A percentile compares a stretch with the other conserved stretches of the same genome.
These are phyloP conservation scores for Verticillium zaregamsianum DNA, from an alignment of 2,329 filamentous ascomycete genomes.

Conservation along the genomic window DNA sequence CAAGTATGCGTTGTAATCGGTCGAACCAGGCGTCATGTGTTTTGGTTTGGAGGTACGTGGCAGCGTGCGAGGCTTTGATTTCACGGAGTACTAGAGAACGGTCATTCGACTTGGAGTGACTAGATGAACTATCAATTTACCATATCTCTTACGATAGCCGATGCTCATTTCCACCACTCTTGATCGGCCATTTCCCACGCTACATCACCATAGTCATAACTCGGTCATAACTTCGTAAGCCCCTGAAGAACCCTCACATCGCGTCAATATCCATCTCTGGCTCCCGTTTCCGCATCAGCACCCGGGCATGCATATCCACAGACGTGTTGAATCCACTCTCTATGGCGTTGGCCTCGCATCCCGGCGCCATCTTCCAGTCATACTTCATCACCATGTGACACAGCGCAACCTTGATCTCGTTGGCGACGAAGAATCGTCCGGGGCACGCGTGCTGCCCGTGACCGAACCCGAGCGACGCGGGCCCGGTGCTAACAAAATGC, in stretches of 20 bases:
- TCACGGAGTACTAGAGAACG: too few species aligned
- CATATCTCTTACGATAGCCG: too few species aligned
- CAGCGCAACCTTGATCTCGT: conserved; percentile 33
- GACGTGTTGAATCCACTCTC: background rate
- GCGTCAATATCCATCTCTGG: conserved; percentile 9
- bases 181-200: too few species aligned
- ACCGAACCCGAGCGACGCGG: conserved; percentile 42
- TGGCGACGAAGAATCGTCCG: conserved; percentile 42
- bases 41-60: too few species aligned
- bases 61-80: too few species aligned
- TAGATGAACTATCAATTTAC: too few species aligned
- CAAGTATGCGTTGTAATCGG: background rate
- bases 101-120: too few species aligned
- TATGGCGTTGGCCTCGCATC: conserved; percentile 2
- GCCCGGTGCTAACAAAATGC: conserved; percentile 36
- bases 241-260: background rate
- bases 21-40: background rate
- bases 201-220: too few species aligned
- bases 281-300: conserved; percentile 5
- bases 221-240: too few species aligned
- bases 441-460: conserved; percentile 44
- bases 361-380: background rate
- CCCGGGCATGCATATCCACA: conserved; percentile 2
- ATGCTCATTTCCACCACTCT: too few species aligned
- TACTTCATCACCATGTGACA: conserved; percentile 9